Percentiles rank a stretch among this genome's conserved stretches.
Conservation (phyloP, 768 basidiomycete species). For the Inosperma sp. region DNA sequence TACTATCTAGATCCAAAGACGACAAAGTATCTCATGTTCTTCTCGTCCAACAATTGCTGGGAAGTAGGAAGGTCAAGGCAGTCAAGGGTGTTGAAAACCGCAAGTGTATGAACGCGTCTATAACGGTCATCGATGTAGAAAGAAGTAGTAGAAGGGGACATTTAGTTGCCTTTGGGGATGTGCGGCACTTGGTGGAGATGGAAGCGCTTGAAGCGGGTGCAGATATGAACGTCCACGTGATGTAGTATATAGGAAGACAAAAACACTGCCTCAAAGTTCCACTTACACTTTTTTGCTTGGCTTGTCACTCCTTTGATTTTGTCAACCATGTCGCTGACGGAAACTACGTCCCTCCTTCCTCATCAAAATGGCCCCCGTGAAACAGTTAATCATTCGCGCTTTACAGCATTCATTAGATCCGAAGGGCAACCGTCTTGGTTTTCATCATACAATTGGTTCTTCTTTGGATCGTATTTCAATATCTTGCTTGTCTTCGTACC, state of each 20-base stretch:
- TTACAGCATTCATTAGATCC: conserved; percentile 43
- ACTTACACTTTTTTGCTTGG: conserved; percentile 11
- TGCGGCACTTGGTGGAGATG: conserved; percentile 44
- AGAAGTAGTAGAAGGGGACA: conserved; percentile 30
- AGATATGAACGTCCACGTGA: conserved; percentile 35
- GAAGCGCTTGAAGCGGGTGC: conserved; percentile 43
- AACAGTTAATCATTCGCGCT: conserved; percentile 22
- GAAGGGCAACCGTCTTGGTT: conserved; percentile 62
- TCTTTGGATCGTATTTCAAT: conserved; percentile 69
- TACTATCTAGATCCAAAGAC: conserved; percentile 7
- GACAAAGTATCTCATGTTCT: conserved; percentile 40
- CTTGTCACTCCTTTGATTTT: conserved; percentile 15
- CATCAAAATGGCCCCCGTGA: conserved; percentile 31
- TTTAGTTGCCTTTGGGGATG: conserved; percentile 52
- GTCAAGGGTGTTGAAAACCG: conserved; percentile 33
- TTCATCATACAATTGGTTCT: conserved; percentile 53
- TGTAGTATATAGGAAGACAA: conserved; percentile 3
- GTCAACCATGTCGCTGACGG: conserved; percentile 33
- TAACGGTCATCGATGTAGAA: conserved; percentile 56
- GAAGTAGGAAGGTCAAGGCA: conserved; percentile 34
- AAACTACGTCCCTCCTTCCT: conserved; percentile 47
- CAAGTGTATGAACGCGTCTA: conserved; percentile 48
- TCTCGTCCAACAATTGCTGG: conserved; percentile 46
- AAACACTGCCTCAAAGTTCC: conserved; percentile 25
- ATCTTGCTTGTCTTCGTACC: conserved; percentile 78